A percentile compares a stretch with the other conserved stretches of the same genome.
Evolutionary conservation across 352 stramenopile genomes (phyloP).

Genomic region (Phytophthora nicotianae): DNA sequence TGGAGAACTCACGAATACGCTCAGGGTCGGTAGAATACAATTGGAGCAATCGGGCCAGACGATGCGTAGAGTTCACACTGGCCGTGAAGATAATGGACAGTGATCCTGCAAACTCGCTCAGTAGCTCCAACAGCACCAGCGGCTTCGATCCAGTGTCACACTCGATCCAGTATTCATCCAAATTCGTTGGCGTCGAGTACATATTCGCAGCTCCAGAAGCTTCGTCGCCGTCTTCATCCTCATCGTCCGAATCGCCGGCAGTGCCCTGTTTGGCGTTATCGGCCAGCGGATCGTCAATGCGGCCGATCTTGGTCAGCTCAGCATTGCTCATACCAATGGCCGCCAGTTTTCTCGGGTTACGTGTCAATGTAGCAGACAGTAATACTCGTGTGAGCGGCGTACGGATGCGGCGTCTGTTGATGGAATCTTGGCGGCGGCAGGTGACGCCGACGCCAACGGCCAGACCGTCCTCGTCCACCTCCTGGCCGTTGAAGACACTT

Average conservation of each 20-base stretch:
- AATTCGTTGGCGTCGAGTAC: constrained; percentile 79
- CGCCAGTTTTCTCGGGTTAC: constrained; percentile 96
- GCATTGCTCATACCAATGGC: constrained; percentile 95
- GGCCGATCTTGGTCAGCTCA: constrained; percentile 91
- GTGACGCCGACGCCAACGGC: constrained; percentile 43
- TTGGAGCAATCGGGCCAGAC: constrained; percentile 94
- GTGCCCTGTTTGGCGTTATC: constrained; percentile 69
- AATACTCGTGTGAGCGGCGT: constrained; percentile 95
- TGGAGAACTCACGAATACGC: constrained; percentile 82
- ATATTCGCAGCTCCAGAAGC: constrained; percentile 45
- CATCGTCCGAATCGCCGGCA: constrained; percentile 37
- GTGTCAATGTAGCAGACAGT: constrained; percentile 97
- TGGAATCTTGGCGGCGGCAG: constrained; percentile 74
- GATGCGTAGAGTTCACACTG: constrained; percentile 96
- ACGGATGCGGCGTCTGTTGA: constrained; percentile 78
- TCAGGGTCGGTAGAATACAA: constrained; percentile 69
- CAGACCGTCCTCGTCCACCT: constrained; percentile 44
- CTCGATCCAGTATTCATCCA: constrained; percentile 91
- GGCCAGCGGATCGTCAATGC: constrained; percentile 59
- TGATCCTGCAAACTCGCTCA: constrained; percentile 78
- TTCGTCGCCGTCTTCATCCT: constrained; percentile 30
- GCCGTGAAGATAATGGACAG: constrained; percentile 96
- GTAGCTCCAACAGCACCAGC: constrained; percentile 92
- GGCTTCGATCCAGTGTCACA: constrained; percentile 96
- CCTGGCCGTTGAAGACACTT: constrained; percentile 77